Percentiles rank a stretch among this genome's conserved stretches.
phyloP scores from a whole-genome alignment of 2,329 filamentous ascomycete genomes.

The Celoporthe dispersa region DNA sequence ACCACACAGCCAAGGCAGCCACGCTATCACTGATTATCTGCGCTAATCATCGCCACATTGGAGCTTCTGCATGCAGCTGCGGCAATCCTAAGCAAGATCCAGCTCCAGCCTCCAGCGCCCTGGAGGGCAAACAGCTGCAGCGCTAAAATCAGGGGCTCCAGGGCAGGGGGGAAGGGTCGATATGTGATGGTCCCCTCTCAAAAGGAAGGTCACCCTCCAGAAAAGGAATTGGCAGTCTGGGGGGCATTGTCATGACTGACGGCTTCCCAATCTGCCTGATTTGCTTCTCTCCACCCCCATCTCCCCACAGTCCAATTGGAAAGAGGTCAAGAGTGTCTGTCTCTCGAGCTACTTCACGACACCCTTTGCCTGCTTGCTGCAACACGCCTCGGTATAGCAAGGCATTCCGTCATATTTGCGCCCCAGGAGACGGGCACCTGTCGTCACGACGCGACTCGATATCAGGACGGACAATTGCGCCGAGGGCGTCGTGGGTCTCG shows the following conservation, averaged over 20 bases:
- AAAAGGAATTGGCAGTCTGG: background rate
- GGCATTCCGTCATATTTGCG: background rate
- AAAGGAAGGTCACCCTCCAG: slow-evolving; percentile 23
- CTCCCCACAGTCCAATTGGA: slow-evolving; percentile 16
- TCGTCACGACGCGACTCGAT: slow-evolving; percentile 19
- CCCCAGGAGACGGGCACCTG: background rate
- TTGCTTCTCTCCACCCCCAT: slow-evolving; percentile 2
- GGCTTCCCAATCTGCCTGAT: slow-evolving; percentile 6
- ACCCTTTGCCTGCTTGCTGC: background rate
- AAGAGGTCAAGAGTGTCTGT: background rate
- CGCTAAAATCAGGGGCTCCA: slow-evolving; percentile 30
- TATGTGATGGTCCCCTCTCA: background rate
- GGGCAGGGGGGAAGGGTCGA: slow-evolving; percentile 5
- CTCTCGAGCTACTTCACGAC: background rate
- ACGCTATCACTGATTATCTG: slow-evolving; percentile 23
- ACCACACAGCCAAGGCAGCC: background rate
- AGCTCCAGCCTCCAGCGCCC: slow-evolving; percentile 10
- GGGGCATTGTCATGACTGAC: slow-evolving; percentile 7
- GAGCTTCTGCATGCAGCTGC: slow-evolving; percentile 23
- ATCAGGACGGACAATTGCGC: slow-evolving; percentile 18
- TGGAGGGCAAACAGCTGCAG: slow-evolving; percentile 13
- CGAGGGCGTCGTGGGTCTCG: slow-evolving; percentile 21
- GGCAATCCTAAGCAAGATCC: slow-evolving; percentile 17
- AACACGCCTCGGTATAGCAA: background rate
- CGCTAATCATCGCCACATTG: slow-evolving; percentile 10